Evolutionary conservation across 1,139 yeast genomes (phyloP).

Genomic region (Zygosaccharomyces sapae): DNA sequence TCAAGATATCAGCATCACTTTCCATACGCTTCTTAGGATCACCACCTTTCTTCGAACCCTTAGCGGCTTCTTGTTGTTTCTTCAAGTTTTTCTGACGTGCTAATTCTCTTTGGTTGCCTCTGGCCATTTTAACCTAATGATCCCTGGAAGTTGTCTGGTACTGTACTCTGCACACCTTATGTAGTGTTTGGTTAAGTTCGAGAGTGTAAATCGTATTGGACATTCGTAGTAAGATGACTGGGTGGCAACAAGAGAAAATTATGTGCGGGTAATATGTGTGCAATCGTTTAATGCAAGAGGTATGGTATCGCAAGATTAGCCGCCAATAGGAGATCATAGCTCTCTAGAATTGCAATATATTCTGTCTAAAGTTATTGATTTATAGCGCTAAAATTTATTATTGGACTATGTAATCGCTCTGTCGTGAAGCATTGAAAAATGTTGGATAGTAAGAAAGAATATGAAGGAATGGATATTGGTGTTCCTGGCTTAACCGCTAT

Average conservation of each 20-base stretch:
- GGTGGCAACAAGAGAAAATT: background rate
- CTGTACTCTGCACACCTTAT: background rate
- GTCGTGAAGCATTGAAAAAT: no score
- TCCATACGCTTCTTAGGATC: conserved; percentile 84
- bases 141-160: background rate
- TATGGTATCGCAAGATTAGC: no score
- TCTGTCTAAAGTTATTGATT: no score
- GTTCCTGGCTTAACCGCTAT: no score
- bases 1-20: conserved; percentile 79
- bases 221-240: background rate
- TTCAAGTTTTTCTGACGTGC: conserved; percentile 86
- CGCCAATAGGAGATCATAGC: no score
- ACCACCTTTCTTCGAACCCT: conserved; percentile 67
- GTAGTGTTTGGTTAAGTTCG: background rate
- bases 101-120: conserved; percentile 95
- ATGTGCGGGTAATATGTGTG: background rate
- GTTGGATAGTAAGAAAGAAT: no score
- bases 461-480: no score
- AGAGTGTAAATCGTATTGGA: background rate
- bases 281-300: no score
- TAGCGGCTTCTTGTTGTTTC: conserved; percentile 61
- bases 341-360: no score
- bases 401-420: no score
- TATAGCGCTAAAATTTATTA: no score
- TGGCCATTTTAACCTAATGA: conserved; percentile 53